Evolutionary conservation across 805 yeast species (phyloP), one percentile per base, ranked within the genome.

Genomic region (Candida berthetii): DNA sequence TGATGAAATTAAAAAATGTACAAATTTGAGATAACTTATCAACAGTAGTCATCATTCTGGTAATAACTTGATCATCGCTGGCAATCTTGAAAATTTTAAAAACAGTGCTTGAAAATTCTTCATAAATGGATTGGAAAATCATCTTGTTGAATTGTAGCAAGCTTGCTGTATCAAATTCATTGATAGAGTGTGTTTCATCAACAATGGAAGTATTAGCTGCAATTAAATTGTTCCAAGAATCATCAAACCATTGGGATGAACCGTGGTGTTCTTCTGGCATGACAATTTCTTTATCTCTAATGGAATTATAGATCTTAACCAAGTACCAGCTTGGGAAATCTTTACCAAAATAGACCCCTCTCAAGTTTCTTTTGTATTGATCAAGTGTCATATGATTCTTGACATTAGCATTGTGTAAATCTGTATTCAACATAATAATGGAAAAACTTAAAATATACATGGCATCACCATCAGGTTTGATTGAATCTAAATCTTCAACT

Each of bases 231-330:
- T 82, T 81, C 95, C 95, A 85, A 15, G 78, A 69, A 54, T 85
- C 91, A 56, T 90, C 97, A 61, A 90, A 91, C 81, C 96, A 84
- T 57, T 85, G 88, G 17, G 88, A 85, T 10, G 89, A 86, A 14
- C 91, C 93, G 57, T 88, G 95, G 52, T 91, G 97, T 55, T 93
- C 99, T 54, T 93, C 98, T 0, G 99, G 98, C 90, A 95, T 86
- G 38, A 93, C 87, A 48, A 93, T 93, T 61, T 93, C 99, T 40
- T 84, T 76, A 42, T 82, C 86, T 46, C 78, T 74, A 42, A 93
- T 90, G 1, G 95, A 84, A 20, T 74, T 66, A 61, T 85, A 93
- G 20, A 91, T 88, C 48, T 76, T 84, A 45, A 82, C 80, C 46
- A 91, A 68, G 55, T 88, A 91, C 85, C 96, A 89, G 19, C 72